phyloP scores from a whole-genome alignment of 139 green algal genomes.

The Chlorella sp. region DNA sequence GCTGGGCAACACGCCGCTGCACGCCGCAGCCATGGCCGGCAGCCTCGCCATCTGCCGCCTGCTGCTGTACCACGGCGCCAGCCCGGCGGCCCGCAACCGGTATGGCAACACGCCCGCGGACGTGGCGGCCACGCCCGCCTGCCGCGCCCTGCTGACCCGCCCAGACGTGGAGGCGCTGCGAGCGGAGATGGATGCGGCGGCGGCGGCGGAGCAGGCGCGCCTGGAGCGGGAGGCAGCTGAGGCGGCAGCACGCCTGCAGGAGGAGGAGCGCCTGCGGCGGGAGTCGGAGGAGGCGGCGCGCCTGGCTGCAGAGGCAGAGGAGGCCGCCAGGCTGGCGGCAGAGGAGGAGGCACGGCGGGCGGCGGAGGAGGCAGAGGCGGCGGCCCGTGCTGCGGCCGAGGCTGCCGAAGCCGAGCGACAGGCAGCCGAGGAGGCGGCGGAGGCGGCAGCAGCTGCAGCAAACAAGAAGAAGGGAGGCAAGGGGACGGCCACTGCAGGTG shows the following conservation, averaged over 20 bases:
- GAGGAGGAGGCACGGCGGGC: background rate
- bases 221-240: background rate
- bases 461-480: background rate
- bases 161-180: background rate
- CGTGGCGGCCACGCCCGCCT: background rate
- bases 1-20: background rate
- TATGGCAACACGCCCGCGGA: conserved; percentile 8
- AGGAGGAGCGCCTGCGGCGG: background rate
- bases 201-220: background rate
- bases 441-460: background rate
- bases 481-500: background rate
- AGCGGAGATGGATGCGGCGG: conserved; percentile 5
- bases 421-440: background rate
- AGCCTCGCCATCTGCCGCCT: background rate
- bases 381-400: background rate
- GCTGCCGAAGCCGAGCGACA: conserved; percentile 9
- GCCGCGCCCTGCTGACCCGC: conserved; percentile 1
- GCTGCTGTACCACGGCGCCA: conserved; percentile 16
- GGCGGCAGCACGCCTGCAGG: background rate
- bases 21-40: background rate
- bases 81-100: background rate
- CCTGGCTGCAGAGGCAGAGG: background rate
- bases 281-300: background rate
- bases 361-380: background rate
- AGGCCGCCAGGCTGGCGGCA: background rate